Evolutionary conservation across 352 stramenopile genomes (phyloP).

Genomic region (Phytophthora agathidicida): DNA sequence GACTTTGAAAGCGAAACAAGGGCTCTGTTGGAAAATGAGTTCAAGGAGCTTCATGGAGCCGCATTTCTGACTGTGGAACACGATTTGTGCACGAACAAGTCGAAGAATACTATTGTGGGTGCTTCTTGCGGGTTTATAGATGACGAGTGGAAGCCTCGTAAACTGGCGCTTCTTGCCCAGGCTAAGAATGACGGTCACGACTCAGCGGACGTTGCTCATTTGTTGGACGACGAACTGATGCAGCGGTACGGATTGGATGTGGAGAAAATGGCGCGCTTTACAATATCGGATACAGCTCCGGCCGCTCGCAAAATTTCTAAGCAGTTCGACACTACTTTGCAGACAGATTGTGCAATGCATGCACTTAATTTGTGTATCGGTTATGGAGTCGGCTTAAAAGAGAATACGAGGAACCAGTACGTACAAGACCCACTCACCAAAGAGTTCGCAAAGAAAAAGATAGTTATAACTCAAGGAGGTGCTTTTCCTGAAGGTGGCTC

Average conservation of each 20-base stretch:
- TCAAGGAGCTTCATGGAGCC: neutral
- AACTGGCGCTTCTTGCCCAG: neutral
- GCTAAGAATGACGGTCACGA: slow-evolving; percentile 10
- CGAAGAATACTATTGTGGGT: slow-evolving; percentile 7
- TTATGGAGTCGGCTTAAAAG: slow-evolving; percentile 5
- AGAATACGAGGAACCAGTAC: neutral
- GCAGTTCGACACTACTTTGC: slow-evolving; percentile 1
- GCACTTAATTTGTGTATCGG: slow-evolving; percentile 5
- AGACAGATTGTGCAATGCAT: slow-evolving; percentile 2
- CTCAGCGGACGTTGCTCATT: neutral
- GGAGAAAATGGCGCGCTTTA: slow-evolving; percentile 1
- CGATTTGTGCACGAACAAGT: slow-evolving; percentile 9
- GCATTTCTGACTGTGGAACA: slow-evolving; percentile 3
- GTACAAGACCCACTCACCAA: neutral
- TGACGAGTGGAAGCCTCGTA: neutral
- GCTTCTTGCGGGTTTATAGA: slow-evolving; percentile 5
- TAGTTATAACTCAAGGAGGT: slow-evolving; percentile 1
- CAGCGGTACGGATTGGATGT: neutral
- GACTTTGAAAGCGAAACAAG: neutral
- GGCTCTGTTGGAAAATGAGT: neutral
- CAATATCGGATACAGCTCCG: slow-evolving; percentile 3
- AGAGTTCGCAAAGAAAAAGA: neutral
- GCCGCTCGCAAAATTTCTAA: neutral
- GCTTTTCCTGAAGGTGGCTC: slow-evolving; percentile 4
- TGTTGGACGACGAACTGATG: neutral